Conservation (phyloP, 179 eudicot genomes). For the Vitellaria paradoxa region DNA sequence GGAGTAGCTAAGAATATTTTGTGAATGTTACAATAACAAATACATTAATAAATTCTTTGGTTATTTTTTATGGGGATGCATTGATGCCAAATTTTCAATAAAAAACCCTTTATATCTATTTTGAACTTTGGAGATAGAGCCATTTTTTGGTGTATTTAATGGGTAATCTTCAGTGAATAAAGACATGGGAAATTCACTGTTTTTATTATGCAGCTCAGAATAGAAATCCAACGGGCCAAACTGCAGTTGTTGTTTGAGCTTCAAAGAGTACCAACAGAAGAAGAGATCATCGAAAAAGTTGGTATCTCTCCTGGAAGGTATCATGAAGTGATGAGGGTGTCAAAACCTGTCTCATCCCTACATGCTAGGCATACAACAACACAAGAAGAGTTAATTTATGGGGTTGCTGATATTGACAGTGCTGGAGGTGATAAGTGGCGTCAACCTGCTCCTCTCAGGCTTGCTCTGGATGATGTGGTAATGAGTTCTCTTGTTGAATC, state of each 20-base stretch:
- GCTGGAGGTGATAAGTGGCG: conserved; percentile 60
- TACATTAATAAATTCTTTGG: no score
- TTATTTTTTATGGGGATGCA: no score
- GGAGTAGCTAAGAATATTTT: no score
- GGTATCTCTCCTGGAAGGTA: conserved; percentile 82
- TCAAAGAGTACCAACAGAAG: conserved; percentile 65
- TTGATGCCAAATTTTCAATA: no score
- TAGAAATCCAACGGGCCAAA: conserved; percentile 72
- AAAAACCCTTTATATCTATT: no score
- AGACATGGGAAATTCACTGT: neutral
- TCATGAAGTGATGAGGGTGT: conserved; percentile 64
- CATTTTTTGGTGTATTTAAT: neutral
- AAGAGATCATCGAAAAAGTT: conserved; percentile 57
- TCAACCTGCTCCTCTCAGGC: conserved; percentile 90
- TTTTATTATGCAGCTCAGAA: conserved; percentile 56
- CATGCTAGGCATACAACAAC: conserved; percentile 55
- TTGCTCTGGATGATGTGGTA: conserved; percentile 98
- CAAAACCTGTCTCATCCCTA: conserved; percentile 66
- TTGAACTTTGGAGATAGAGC: no score
- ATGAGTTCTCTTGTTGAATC: conserved; percentile 12
- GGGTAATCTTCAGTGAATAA: neutral
- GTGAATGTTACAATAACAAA: no score
- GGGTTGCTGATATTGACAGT: conserved; percentile 60
- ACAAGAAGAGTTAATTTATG: conserved; percentile 74
- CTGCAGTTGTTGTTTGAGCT: conserved; percentile 63